Evolutionary conservation across 176 grass and related monocot species (phyloP), one percentile per base, ranked within the genome.

Genomic region (Cymbopogon citratus): DNA sequence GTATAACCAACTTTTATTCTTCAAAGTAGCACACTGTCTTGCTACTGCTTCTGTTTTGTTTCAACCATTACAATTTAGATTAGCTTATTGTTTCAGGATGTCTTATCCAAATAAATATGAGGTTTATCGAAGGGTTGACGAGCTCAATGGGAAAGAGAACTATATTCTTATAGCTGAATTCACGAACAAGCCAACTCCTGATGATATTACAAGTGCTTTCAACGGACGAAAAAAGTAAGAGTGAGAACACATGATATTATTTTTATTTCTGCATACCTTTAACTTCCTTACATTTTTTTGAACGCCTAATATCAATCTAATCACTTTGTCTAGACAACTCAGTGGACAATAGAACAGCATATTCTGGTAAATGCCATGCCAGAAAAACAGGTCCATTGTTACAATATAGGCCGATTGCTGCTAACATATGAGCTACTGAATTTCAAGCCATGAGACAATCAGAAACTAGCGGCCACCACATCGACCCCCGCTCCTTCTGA

Each of bases 121-220:
- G 69, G 82, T 98, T 69, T 98, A 89, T 89, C 84, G 85, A 91
- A 94, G 95, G 80, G 82, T 94, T 56, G 95, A 98, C 67, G 90
- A 87, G 43, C 52, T 86, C 38, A 70, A 56, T 79, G 64, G 84
- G 73, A 91, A 92, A 79, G 95, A 98, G 76, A 92, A 89, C 45
- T 98, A 98, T 51, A 43, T 84, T 76, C 57, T 92, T 54, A 78
- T 94, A 85, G 88, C 90, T 34, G 84, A 89, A 86, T 92, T 94
- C 77, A 67, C 81, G 4, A 76, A 86, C 71, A 98, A 84, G 66
- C 95, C 95, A 87, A 92, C 95, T 7, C 40, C 77, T 66, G 85
- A 92, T 52, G 92, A 98, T 61, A 92, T 98, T 71, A 98, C 89
- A 11, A 72, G 79, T 77, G 92, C 95, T 74, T 92, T 98, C 82